Evolutionary conservation across 768 basidiomycete genomes (phyloP), one percentile per base, ranked within the genome.

Genomic region (Trametes gibbosa): DNA sequence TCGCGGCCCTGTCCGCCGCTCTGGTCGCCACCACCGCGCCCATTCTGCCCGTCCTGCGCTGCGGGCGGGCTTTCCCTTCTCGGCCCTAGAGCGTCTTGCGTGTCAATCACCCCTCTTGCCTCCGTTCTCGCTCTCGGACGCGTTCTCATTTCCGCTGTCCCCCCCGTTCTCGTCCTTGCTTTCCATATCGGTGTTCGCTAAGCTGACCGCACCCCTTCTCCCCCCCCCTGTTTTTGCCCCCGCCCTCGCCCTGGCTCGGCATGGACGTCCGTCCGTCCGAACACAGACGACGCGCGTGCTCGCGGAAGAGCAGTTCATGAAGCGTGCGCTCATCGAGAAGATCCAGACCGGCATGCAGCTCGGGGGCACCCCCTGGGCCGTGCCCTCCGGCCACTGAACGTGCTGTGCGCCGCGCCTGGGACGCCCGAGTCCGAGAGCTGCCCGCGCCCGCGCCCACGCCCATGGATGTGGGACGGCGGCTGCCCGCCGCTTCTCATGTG

Each of bases 301-400:
- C 52, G 94, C 94, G 27, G 87, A 95, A 74, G 95, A 98, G 72
- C 96, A 98, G 72, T 98, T 97, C 71, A 90, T 92, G 87, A 95
- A 96, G 77, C 85, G 95, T 63, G 95, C 94, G 43, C 79, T 97
- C 64, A 87, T 94, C 46, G 92, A 97, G 73, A 94, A 94, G 81
- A 97, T 98, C 67, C 81, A 83, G 66, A 69, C 70, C 50, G 82
- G 82, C 25, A 72, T 89, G 32, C 80, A 85, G 46, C 76, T 81
- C 75, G 78, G 79, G 46, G 46, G 59, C 46, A 52, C 63, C 25
- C 53, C 48, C 29, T 64, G 65, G 65, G 40, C 62, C 43, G 59
- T 47, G 25, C 29, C 53, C 23, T 35, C 53, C 47, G 59, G 34
- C 21, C 29, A 32, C 29, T 32, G n/a, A n/a, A n/a, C n/a, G n/a